These are phyloP conservation scores for Puccinia novopanici DNA, from an alignment of 1,284 basidiomycete species.

Conservation along the genomic window DNA sequence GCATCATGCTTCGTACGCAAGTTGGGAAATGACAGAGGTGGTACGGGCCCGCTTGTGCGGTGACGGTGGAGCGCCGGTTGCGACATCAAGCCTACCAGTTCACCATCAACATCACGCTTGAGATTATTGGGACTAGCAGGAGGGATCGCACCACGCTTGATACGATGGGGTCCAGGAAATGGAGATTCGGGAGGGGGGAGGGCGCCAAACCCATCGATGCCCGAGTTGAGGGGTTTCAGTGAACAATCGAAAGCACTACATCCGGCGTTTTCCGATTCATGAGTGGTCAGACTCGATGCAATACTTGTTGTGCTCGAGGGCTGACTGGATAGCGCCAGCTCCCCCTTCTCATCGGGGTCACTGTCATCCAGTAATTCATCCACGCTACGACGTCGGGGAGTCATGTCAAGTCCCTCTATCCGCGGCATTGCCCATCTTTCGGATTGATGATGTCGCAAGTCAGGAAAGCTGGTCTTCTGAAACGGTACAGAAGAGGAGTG, in stretches of 20 bases:
- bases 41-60: not conserved
- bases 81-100: conserved; percentile 3
- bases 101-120: conserved; percentile 40
- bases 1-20: conserved; percentile 5
- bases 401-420: conserved; percentile 41
- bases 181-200: conserved; percentile 49
- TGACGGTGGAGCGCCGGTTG: conserved; percentile 22
- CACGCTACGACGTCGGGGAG: conserved; percentile 19
- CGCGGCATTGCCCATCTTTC: conserved; percentile 33
- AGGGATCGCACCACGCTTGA: not conserved
- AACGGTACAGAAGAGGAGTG: not conserved
- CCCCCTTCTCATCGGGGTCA: conserved; percentile 29
- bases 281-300: conserved; percentile 14
- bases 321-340: conserved; percentile 34
- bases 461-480: not conserved
- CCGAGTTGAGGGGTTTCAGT: not conserved
- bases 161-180: conserved; percentile 33
- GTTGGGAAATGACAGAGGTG: not conserved
- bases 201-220: conserved; percentile 44
- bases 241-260: not conserved
- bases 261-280: not conserved
- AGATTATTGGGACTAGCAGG: conserved; percentile 47
- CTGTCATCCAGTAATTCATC: conserved; percentile 38
- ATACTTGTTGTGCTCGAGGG: conserved; percentile 37
- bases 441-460: not conserved